Conservation (phyloP, 1,284 basidiomycete genomes). For the Cryptococcus sp. region DNA sequence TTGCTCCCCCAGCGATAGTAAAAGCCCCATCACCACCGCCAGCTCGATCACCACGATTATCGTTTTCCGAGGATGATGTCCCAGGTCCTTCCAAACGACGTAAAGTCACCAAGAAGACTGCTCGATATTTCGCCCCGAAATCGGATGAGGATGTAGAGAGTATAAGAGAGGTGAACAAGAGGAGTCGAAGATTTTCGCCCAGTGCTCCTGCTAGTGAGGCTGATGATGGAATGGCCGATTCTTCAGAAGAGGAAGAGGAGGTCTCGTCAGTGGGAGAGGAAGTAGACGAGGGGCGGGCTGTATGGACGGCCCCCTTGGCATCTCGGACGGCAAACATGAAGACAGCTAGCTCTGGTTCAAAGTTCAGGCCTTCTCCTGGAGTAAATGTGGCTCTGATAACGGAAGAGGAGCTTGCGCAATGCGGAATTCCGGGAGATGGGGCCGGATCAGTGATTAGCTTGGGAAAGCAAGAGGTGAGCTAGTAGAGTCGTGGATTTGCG, state of each 20-base stretch:
- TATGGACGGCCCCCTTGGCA: slow-evolving; percentile 20
- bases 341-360: slow-evolving; percentile 8
- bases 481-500: not conserved
- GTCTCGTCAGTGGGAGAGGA: slow-evolving; percentile 10
- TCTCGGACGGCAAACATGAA: slow-evolving; percentile 1
- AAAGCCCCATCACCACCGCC: not conserved
- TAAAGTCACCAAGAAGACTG: not conserved
- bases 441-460: slow-evolving; percentile 35
- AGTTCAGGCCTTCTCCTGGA: slow-evolving; percentile 19
- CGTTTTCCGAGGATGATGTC: not conserved
- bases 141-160: not conserved
- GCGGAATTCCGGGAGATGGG: slow-evolving; percentile 18
- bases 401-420: slow-evolving; percentile 8
- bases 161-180: not conserved
- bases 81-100: not conserved
- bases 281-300: slow-evolving; percentile 16
- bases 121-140: not conserved
- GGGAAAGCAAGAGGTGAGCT: slow-evolving; percentile 33
- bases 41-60: not conserved
- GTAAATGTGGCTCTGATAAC: slow-evolving; percentile 21
- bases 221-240: slow-evolving; percentile 4
- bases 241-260: slow-evolving; percentile 11
- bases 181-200: slow-evolving; percentile 26
- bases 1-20: not conserved
- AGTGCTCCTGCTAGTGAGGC: slow-evolving; percentile 22